Evolutionary conservation across 1,284 basidiomycete species (phyloP).

Genomic region (Coriolopsis trogii): DNA sequence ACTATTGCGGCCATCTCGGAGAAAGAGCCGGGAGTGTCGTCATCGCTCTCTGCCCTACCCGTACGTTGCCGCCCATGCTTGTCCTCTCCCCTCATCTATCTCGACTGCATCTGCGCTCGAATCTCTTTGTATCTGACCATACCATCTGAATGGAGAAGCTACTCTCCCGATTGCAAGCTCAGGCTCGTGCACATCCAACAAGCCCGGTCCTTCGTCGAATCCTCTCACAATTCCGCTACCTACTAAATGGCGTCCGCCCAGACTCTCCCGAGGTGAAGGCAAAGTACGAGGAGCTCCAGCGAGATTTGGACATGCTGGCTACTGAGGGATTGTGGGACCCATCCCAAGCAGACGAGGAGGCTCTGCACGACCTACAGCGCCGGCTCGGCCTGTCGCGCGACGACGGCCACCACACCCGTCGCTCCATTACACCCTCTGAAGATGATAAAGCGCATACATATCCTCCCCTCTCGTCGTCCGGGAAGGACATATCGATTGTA

Average conservation of each 20-base stretch:
- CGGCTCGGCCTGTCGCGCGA: constrained; percentile 19
- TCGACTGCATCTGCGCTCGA: too few relatives aligned
- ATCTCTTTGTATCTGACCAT: too few relatives aligned
- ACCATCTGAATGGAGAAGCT: constrained; percentile 18
- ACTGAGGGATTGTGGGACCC: constrained; percentile 37
- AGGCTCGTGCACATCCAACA: constrained; percentile 18
- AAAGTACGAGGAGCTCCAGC: constrained; percentile 12
- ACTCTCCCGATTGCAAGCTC: constrained; percentile 14
- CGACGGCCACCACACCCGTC: not conserved
- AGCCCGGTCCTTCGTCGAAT: constrained; percentile 14
- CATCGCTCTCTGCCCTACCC: too few relatives aligned
- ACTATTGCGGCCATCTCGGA: too few relatives aligned
- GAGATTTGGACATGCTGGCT: constrained; percentile 32
- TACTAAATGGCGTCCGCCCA: constrained; percentile 9
- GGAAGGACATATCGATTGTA: constrained; percentile 21
- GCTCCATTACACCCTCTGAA: not conserved
- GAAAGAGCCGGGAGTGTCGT: too few relatives aligned
- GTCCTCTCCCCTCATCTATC: too few relatives aligned
- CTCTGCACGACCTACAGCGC: constrained; percentile 32
- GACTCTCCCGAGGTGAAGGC: constrained; percentile 9
- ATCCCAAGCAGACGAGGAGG: constrained; percentile 35
- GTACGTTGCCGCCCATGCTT: too few relatives aligned
- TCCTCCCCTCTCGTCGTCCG: constrained; percentile 1
- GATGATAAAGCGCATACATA: not conserved
- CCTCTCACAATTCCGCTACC: constrained; percentile 8